Conservation (phyloP, 73 alveolate genomes). For the Uronychia setigera region DNA sequence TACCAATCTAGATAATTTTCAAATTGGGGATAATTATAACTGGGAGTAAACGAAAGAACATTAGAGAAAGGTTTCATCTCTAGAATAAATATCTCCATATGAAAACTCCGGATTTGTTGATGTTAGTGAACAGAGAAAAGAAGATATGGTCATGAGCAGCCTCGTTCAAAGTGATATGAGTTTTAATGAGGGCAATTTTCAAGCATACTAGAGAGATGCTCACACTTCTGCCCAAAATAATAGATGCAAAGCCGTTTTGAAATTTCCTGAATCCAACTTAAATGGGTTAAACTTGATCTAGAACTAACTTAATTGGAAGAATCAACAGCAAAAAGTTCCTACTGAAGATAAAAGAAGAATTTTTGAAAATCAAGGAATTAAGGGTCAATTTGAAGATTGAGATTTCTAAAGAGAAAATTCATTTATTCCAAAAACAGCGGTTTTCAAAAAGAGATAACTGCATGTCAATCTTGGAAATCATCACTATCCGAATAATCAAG, state of each 20-base stretch:
- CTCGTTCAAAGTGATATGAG: too few relatives aligned
- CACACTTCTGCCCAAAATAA: too few relatives aligned
- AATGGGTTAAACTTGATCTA: too few relatives aligned
- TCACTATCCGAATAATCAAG: neutral
- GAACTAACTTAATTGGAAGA: neutral
- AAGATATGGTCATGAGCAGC: too few relatives aligned
- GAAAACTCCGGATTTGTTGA: neutral
- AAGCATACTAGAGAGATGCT: too few relatives aligned
- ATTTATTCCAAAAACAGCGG: neutral
- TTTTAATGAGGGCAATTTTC: too few relatives aligned
- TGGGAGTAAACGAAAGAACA: neutral
- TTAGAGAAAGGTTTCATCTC: neutral
- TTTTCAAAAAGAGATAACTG: neutral
- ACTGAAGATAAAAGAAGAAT: neutral
- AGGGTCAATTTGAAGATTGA: neutral
- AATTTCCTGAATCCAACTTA: too few relatives aligned
- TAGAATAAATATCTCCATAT: neutral
- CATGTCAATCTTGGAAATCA: neutral
- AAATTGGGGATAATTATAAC: neutral
- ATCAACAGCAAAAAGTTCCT: neutral
- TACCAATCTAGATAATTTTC: too few relatives aligned
- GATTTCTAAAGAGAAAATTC: neutral
- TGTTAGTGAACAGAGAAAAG: neutral
- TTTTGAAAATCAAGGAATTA: neutral
- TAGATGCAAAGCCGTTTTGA: too few relatives aligned